phyloP scores from a whole-genome alignment of 202 grass and related monocot species.

The Cymbopogon flexuosus region DNA sequence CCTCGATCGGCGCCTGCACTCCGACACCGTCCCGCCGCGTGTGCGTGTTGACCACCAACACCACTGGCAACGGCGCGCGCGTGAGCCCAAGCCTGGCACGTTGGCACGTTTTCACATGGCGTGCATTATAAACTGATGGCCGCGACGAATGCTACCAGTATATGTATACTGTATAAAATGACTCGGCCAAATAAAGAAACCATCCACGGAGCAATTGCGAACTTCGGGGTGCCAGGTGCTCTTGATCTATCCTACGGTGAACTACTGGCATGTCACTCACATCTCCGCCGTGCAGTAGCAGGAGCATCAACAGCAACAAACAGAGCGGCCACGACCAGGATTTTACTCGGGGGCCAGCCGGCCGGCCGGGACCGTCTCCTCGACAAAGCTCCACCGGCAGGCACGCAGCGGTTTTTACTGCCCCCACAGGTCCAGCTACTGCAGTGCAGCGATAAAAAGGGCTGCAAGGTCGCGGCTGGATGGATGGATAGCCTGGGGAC shows the following conservation, averaged over 20 bases:
- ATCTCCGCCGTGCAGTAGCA: not conserved
- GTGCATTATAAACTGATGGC: not conserved
- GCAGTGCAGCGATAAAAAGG: not conserved
- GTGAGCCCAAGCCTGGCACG: not conserved
- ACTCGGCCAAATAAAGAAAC: not conserved
- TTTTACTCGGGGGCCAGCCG: too few relatives aligned
- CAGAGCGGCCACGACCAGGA: too few relatives aligned
- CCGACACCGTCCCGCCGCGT: too few relatives aligned
- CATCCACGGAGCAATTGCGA: not conserved
- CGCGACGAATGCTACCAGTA: not conserved
- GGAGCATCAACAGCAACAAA: not conserved
- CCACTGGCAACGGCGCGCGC: too few relatives aligned
- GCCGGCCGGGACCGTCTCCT: not conserved
- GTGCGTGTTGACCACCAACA: too few relatives aligned
- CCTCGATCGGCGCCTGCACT: too few relatives aligned
- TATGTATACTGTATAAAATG: too few relatives aligned
- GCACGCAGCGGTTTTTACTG: slow-evolving; percentile 13
- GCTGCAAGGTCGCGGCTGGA: too few relatives aligned
- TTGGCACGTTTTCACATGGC: not conserved
- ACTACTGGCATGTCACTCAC: not conserved
- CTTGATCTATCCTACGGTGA: too few relatives aligned
- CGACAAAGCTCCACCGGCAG: not conserved
- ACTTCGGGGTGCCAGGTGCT: not conserved
- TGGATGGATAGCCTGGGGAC: too few relatives aligned
- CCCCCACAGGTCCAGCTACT: not conserved